Evolutionary conservation across 805 yeast species (phyloP), one percentile per base, ranked within the genome.

Genomic region (Yamadazyma nakazawae): DNA sequence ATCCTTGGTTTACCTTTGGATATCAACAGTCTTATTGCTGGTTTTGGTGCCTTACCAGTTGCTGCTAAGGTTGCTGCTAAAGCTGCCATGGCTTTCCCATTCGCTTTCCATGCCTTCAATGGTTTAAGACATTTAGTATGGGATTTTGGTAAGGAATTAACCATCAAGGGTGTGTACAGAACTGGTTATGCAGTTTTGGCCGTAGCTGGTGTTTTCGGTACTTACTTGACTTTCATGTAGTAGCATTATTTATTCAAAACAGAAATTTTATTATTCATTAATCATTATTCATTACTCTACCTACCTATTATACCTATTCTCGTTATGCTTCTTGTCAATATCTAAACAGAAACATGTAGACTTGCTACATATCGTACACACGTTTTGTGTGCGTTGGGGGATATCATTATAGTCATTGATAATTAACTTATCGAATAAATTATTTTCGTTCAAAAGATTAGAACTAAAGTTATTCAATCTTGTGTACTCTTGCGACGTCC

Each of bases 61-160:
- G 75, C 74, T 46, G 72, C 78, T 35, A 86, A 90, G 69, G 56
- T 79, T 48, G 72, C 75, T 19, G 70, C 81, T 48, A 94, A 94
- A 75, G 82, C 84, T 42, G 61, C 80, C 35, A 80, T 84, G 61
- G 81, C 94, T 8, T 80, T 80, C 74, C 91, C 97, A 55, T 89
- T 94, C 68, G 85, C 86, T 26, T 90, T 80, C 85, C 99, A 94
- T 70, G 60, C 79, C 40, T 80, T 76, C 64, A 89, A 91, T 66
- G 97, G 98, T 59, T 50, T 92, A 53, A 88, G 99, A 79, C 99
- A 94, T 67, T 73, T 92, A 68, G 62, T 88, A 46, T 94, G 99
- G 99, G 99, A 94, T 67, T 66, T 82, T 45, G 96, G 96, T 65
- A 75, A 72, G 56, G 87, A 85, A 67, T 78, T 92, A 63, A 79